Base-by-base conservation (phyloP, 2,329 filamentous ascomycete species). In the Ophiostoma angusticollis region DNA sequence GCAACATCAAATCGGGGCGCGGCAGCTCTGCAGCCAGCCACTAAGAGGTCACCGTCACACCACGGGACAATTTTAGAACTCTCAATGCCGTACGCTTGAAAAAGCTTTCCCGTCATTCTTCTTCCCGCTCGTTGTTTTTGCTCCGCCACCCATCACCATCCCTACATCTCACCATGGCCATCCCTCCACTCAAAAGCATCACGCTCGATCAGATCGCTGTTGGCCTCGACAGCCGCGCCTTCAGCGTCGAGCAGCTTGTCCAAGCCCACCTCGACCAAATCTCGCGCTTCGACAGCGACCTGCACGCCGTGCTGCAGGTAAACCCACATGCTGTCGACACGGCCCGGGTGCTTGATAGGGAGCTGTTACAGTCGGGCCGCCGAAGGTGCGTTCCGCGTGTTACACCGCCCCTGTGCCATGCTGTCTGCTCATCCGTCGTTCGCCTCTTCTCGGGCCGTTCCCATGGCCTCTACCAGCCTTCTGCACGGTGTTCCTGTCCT, bases 281-380 rank as follows among this genome's bases (percentile, higher is more conserved):
- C 33, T 23, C 44, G 9, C 53, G 58, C 36, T 54, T 61, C 11
- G 60, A 62, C 35, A 32, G 40, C 7, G 49, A 48, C 2, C 46
- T 61, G 18, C 50, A 50, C 16, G 49, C 52, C n/a, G 57, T 63
- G 5, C 51, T 53, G 2, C 52, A 62, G 44, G 18, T 60, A 12
- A 62, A 63, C 41, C 54, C 58, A 0, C 58, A 62, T 40, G 63
- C 63, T 0, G 35, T 63, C 5, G 25, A 41, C 5, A 60, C 63
- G 8, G 63, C 64, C 0, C 49, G 46, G 2, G 41, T 50, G 1
- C 45, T 62, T 5, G 64, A 67, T 36, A 39, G 43, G 7, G 46
- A 54, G 37, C 49, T 39, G 2, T 52, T 41, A 37, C 37, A 2
- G 23, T 28, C 4, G 48, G 50, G 18, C 44, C 45, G 5, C 31